These are phyloP conservation scores for Penicillium occitanis DNA, from an alignment of 2,329 filamentous ascomycete genomes.

Conservation along the genomic window DNA sequence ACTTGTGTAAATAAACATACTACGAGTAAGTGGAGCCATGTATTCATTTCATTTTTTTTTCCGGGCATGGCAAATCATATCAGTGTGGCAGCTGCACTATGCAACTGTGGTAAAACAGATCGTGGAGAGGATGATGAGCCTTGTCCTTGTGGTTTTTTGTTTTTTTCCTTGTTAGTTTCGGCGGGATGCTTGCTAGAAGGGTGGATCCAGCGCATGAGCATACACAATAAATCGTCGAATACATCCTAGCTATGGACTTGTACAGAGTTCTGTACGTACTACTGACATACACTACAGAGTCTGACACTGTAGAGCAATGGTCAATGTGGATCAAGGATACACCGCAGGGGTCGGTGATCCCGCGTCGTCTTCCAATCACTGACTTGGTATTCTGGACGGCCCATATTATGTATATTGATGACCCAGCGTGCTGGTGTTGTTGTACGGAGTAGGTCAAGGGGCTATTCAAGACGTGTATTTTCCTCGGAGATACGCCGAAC, in stretches of 20 bases:
- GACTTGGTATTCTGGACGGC: neutral
- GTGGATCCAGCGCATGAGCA: neutral
- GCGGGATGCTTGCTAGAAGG: neutral
- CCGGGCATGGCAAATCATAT: constrained; percentile 13
- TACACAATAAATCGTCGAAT: neutral
- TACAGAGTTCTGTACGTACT: neutral
- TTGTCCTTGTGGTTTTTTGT: neutral
- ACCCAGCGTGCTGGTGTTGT: constrained; percentile 10
- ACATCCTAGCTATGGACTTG: neutral
- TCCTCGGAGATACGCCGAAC: constrained; percentile 4
- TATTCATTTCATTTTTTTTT: constrained; percentile 4
- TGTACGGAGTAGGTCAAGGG: neutral
- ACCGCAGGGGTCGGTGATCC: constrained; percentile 2
- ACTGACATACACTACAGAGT: neutral
- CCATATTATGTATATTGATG: constrained; percentile 3
- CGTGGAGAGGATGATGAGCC: constrained; percentile 10
- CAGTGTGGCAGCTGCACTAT: constrained; percentile 10
- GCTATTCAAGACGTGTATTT: constrained; percentile 2
- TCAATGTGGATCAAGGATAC: constrained; percentile 8
- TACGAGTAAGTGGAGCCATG: constrained; percentile 1
- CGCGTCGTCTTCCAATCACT: constrained; percentile 3
- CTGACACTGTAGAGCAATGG: neutral
- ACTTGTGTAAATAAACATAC: constrained; percentile 1
- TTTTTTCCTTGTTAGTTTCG: neutral
- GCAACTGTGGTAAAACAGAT: constrained; percentile 15